Base-by-base conservation (phyloP, 768 basidiomycete genomes). In the Tulasnella sp. region DNA sequence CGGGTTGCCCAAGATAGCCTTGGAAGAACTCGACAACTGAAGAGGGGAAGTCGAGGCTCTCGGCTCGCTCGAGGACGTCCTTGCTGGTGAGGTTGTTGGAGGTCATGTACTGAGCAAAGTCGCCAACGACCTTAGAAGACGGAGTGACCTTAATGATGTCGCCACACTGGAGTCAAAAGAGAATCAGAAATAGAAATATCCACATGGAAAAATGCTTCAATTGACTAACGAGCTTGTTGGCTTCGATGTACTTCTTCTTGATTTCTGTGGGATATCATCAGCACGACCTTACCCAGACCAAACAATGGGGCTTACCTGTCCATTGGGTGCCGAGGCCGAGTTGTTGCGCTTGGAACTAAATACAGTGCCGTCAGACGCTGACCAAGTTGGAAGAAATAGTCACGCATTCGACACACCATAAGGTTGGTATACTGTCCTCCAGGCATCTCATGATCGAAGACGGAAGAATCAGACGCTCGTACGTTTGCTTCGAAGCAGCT, bases 61-160 rank as follows among this genome's bases (percentile, higher is more conserved):
- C 87, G 44, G 95, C 96, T 52, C 85, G 83, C 8, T 83, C 80
- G 59, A 94, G 70, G 29, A 99, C 93, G 60, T 97, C 86, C 65
- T 85, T 74, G 73, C 92, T 91, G 56, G 84, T 80, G 61, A 98
- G 77, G 63, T 83, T 82, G 77, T 98, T 98, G 65, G 89, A 88
- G 34, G 92, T 94, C 92, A 97, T 94, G 86, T 88, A 96, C 73
- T 99, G 96, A 17, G 96, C 96, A 73, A 99, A 96, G 76, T 99
- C 96, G 24, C 96, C 96, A 51, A 97, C 94, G 50, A 95, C 91
- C 76, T 98, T 99, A 44, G 96, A 98, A 11, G 96, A 96, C 29
- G 96, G 96, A 24, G 96, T 99, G 66, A 98, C 95, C 80, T 99
- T 99, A 78, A 98, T 85, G 71, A 99, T 86, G 66, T 97, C 92